A percentile compares a stretch with the other conserved stretches of the same genome.
Conservation (phyloP, 1,139 yeast genomes). For the Chernovozyma sophiae-reginae region DNA sequence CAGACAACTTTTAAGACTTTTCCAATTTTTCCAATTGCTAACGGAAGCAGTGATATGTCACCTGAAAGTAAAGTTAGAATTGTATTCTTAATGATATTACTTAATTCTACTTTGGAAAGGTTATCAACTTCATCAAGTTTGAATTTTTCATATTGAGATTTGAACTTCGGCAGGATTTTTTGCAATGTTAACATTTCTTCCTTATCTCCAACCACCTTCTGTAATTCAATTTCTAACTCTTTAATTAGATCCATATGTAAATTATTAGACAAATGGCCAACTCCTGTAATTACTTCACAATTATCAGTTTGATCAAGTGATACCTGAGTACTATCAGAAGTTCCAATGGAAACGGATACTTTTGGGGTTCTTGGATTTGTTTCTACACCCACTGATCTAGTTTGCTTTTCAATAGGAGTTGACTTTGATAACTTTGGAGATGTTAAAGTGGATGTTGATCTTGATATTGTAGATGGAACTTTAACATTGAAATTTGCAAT, state of each 20-base stretch:
- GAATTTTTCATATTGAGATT: conserved; percentile 21
- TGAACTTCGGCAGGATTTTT: conserved; percentile 13
- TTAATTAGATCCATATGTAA: not conserved
- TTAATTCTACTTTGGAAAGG: conserved; percentile 22
- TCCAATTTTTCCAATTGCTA: conserved; percentile 2
- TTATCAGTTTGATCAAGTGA: not conserved
- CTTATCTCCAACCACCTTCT: conserved; percentile 1
- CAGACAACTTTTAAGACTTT: conserved; percentile 1
- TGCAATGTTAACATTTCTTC: conserved; percentile 1
- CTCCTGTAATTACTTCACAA: not conserved
- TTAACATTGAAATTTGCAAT: not conserved
- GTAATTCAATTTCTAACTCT: not conserved
- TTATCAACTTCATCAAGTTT: conserved; percentile 25
- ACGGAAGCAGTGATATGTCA: not conserved
- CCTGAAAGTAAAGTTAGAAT: conserved; percentile 30
- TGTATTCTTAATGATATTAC: conserved; percentile 28
- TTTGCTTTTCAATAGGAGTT: not conserved
- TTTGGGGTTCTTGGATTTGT: not conserved
- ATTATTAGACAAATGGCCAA: not conserved
- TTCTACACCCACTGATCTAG: not conserved
- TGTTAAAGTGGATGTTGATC: not conserved
- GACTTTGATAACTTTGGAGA: not conserved
- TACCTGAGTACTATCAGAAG: not conserved
- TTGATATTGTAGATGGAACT: not conserved
- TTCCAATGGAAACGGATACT: not conserved